Base-by-base conservation (phyloP, 345 rosid genomes). In the Murraya paniculata region DNA sequence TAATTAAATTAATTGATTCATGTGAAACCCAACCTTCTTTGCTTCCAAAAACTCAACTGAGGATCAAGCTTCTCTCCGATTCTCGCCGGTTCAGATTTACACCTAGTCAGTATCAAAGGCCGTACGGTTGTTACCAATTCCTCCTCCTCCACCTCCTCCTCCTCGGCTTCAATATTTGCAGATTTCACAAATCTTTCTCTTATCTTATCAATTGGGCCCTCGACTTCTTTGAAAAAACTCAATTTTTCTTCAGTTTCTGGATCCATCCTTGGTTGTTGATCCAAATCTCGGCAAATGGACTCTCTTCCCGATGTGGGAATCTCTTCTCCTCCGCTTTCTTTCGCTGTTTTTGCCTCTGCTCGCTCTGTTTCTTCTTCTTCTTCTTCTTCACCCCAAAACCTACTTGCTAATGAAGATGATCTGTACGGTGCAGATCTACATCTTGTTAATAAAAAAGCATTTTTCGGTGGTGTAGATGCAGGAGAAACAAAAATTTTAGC, bases 71-170 rank as follows among this genome's bases (percentile, higher is more conserved):
- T 88, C 81, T 83, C 89, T 14, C 84, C 92, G 48, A 82, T 86
- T 82, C 93, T 90, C 55, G 95, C 90, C 82, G 98, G 98, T 77
- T 90, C 98, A 21, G 98, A 93, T 68, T 95, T 93, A 84, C 98
- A 88, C 73, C 98, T 85, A 41, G 87, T 89, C 68, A 95, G 94
- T 19, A 88, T 74, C 78, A 81, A 21, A 58, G 93, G 83, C 67
- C 73, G 70, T 28, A 71, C 70, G 48, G 36, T 53, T 21, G 36
- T 79, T 55, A 25, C 73, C 9, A 19, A 0, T 1, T 45, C 50
- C 50, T 45, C 50, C 50, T 45, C 50, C 24, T 58, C 61, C 27
- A 79, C 83, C 87, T 59, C 78, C 24, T 58, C 61, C 27, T 81
- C 83, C 87, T 59, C 78, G 45, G 83, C 75, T 65, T 73, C 41